These are phyloP conservation scores for Kodamaea anthophila DNA, from an alignment of 1,139 yeast species.

Conservation along the genomic window DNA sequence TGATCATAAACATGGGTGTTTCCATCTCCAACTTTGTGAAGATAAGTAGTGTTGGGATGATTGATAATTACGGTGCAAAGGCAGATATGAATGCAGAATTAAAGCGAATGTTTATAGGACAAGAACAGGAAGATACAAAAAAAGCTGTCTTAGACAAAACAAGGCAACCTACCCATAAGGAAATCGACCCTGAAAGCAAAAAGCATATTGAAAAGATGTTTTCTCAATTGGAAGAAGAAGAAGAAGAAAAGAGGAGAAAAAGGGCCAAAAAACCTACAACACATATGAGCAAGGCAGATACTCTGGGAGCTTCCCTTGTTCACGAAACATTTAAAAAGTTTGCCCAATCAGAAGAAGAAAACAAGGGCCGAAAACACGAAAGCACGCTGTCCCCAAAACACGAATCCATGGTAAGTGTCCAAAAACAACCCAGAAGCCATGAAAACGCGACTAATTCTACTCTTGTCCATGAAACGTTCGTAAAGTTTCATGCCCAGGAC, in stretches of 20 bases:
- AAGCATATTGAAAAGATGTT: slow-evolving; percentile 18
- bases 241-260: neutral
- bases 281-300: no score
- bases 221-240: slow-evolving; percentile 15
- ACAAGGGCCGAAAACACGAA: neutral
- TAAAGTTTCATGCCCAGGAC: slow-evolving; percentile 1
- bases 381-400: slow-evolving; percentile 1
- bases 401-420: neutral
- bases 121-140: slow-evolving; percentile 1
- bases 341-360: slow-evolving; percentile 15
- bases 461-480: slow-evolving; percentile 4
- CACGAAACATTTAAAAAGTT: no score
- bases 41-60: slow-evolving; percentile 34
- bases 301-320: no score
- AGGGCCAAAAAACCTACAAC: no score
- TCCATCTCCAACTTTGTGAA: slow-evolving; percentile 49
- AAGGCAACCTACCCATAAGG: neutral
- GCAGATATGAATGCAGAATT: slow-evolving; percentile 11
- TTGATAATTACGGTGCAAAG: slow-evolving; percentile 41
- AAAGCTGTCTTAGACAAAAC: no score
- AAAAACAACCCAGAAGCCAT: no score
- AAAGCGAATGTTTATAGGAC: slow-evolving; percentile 16
- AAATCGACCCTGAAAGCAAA: slow-evolving; percentile 9
- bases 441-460: neutral
- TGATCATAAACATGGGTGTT: slow-evolving; percentile 45